Base-by-base conservation (phyloP, 805 yeast species). In the Candida sphagnicola region DNA sequence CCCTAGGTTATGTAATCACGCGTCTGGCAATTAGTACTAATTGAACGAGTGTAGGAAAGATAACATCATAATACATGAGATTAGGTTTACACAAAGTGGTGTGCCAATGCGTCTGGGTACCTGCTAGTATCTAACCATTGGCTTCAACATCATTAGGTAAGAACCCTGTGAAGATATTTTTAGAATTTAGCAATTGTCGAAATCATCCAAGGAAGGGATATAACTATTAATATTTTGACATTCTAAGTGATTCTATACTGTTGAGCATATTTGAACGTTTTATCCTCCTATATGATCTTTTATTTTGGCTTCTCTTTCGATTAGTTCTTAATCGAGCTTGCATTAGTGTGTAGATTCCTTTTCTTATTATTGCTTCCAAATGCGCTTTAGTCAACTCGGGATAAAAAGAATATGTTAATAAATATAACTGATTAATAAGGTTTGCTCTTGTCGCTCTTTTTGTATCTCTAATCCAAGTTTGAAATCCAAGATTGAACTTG, bases 401-500 rank as follows among this genome's bases (percentile, higher is more conserved):
- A 50, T 74, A 80, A 31, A 67, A 70, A 2, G 49, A 50, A 23
- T 63, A 65, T 5, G 82, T 78, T 40, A 72, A 64, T 5, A 51
- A 49, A 49, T 72, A 65, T 35, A 88, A 67, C 36, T 69, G 61
- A 18, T 67, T 67, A 18, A 85, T 61, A 31, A 80, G 60, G 4
- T 57, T 49, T 8, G 56, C 56, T 30, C 95, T 68, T 44, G 75
- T 74, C 4, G 58, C 61, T 37, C 69, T 72, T 1, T 75, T 68
- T 0, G 93, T 84, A 51, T 84, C 95, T 45, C 95, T 70, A 31
- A 85, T 80, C 95, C 96, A 88, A 0, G 95, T 85, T 51, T 77
- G 77, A 45, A 78, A 74, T 4, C 95, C 95, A 19, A 88, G 57
- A 19, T 82, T 79, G 59, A 85, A 87, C 4, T 83, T 80, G 38